Conservation (phyloP, 2,329 filamentous ascomycete genomes). For the Phaeosphaeriaceae sp. region DNA sequence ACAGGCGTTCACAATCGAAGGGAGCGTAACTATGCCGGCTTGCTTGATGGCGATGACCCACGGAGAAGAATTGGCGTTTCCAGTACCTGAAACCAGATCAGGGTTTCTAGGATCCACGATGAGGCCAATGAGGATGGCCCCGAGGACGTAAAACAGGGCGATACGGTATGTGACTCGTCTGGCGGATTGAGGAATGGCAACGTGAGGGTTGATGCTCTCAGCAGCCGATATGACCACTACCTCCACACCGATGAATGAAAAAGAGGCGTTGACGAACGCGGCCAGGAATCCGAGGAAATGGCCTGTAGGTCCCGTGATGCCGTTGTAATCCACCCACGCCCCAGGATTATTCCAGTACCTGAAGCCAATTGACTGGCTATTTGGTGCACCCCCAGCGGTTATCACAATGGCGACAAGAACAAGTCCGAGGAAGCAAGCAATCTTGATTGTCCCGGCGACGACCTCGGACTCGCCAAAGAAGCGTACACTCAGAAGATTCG, state of each 20-base stretch:
- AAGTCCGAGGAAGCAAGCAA: conserved; percentile 47
- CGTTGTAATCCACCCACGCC: conserved; percentile 71
- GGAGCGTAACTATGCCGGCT: conserved; percentile 51
- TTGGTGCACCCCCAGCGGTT: conserved; percentile 56
- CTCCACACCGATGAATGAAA: conserved; percentile 55
- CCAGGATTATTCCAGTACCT: conserved; percentile 71
- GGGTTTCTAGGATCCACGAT: conserved; percentile 60
- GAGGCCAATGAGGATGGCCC: conserved; percentile 63
- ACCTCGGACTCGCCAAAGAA: conserved; percentile 59
- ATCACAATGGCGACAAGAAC: conserved; percentile 31
- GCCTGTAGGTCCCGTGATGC: conserved; percentile 51
- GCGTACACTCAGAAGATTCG: conserved; percentile 59
- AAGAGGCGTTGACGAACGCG: conserved; percentile 56
- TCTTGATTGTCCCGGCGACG: conserved; percentile 49
- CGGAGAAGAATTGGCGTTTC: conserved; percentile 54
- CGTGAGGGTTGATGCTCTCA: conserved; percentile 68
- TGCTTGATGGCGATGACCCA: conserved; percentile 60
- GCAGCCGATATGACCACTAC: conserved; percentile 68
- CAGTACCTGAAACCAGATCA: conserved; percentile 37
- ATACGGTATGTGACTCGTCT: conserved; percentile 55
- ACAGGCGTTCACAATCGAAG: conserved; percentile 32
- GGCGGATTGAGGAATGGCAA: conserved; percentile 68
- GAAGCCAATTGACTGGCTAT: conserved; percentile 67
- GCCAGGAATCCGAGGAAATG: conserved; percentile 65
- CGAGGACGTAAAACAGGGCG: conserved; percentile 52